These are phyloP conservation scores for Flaveria floridana DNA, from an alignment of 140 eudicot species.

Conservation along the genomic window DNA sequence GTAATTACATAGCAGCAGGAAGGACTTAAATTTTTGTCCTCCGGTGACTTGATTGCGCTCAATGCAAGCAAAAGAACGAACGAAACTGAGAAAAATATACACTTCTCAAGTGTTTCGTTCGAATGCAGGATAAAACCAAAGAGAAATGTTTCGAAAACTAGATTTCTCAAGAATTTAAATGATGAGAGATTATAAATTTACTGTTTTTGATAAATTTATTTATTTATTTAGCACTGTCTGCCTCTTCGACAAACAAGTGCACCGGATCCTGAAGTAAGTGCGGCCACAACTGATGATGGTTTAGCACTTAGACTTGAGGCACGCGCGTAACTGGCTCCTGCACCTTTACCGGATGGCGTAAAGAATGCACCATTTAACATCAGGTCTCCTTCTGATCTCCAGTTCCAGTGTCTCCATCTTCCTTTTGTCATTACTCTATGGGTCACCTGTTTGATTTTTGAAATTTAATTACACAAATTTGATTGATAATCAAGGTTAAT, in stretches of 20 bases:
- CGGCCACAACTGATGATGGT: background rate
- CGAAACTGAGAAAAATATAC: background rate
- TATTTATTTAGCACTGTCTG: background rate
- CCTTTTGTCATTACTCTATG: background rate
- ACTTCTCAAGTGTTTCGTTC: background rate
- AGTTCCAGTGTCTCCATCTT: background rate
- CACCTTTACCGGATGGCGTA: background rate
- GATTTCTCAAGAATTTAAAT: background rate
- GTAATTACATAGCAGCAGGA: slow-evolving; percentile 1
- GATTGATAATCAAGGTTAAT: background rate
- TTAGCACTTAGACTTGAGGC: background rate
- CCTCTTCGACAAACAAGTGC: background rate
- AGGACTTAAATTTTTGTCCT: background rate
- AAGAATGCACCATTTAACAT: background rate
- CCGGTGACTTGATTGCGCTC: background rate
- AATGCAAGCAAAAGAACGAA: background rate
- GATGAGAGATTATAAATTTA: slow-evolving; percentile 1
- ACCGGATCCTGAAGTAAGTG: background rate
- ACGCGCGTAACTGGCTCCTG: background rate
- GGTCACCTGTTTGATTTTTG: background rate
- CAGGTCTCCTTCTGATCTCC: background rate
- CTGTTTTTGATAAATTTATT: background rate
- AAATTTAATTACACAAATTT: background rate
- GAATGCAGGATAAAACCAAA: no score
- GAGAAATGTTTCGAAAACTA: background rate